Percentiles rank a stretch among this genome's conserved stretches.
Conservation (phyloP, 2,329 filamentous ascomycete species). For the Aotearoamyces nothofagi region DNA sequence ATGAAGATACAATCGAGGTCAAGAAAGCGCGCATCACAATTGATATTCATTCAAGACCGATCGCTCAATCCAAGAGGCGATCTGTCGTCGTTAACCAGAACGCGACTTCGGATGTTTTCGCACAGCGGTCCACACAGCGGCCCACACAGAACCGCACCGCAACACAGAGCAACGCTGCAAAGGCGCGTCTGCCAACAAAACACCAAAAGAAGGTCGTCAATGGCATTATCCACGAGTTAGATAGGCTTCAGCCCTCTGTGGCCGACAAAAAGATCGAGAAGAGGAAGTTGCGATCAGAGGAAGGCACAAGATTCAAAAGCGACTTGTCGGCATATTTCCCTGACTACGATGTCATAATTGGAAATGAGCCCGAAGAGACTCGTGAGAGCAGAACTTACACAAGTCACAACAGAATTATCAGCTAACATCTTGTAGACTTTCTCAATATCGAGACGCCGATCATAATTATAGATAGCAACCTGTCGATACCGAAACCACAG, state of each 20-base stretch:
- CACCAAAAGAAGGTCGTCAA: slow-evolving; percentile 43
- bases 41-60: slow-evolving; percentile 28
- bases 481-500: slow-evolving; percentile 10
- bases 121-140: slow-evolving; percentile 5
- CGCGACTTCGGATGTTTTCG: slow-evolving; percentile 13
- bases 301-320: slow-evolving; percentile 76
- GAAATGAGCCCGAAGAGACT: slow-evolving; percentile 63
- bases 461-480: slow-evolving; percentile 44
- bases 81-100: slow-evolving; percentile 11
- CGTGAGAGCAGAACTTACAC: slow-evolving; percentile 47
- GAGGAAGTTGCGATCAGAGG: slow-evolving; percentile 73
- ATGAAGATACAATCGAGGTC: slow-evolving; percentile 27
- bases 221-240: slow-evolving; percentile 45
- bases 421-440: slow-evolving; percentile 38
- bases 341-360: slow-evolving; percentile 89
- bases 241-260: slow-evolving; percentile 33
- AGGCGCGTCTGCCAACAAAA: slow-evolving; percentile 22
- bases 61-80: slow-evolving; percentile 5
- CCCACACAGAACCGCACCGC: slow-evolving; percentile 9
- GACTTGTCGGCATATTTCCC: slow-evolving; percentile 83
- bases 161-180: slow-evolving; percentile 12
- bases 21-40: slow-evolving; percentile 38
- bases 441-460: slow-evolving; percentile 61
- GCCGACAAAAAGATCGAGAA: slow-evolving; percentile 41
- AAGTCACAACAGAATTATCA: slow-evolving; percentile 2